Conservation (phyloP, 1,284 basidiomycete species). For the Pyrrhoderma noxium region DNA sequence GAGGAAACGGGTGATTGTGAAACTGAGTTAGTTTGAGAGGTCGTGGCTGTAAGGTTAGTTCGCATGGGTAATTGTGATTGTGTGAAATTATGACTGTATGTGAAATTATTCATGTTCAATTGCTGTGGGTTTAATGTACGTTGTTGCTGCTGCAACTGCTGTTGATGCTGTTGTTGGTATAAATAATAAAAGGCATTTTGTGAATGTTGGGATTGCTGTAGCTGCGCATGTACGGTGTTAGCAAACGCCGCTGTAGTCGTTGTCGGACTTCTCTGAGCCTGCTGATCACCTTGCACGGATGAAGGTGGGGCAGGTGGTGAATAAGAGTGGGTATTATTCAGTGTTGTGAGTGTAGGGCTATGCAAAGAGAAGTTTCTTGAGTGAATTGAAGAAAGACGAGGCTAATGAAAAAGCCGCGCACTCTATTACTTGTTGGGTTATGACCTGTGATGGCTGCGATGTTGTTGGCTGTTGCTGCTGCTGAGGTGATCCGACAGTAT, state of each 20-base stretch:
- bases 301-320: constrained; percentile 10
- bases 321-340: constrained; percentile 7
- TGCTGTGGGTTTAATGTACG: constrained; percentile 25
- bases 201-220: constrained; percentile 29
- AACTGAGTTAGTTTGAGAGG: constrained; percentile 27
- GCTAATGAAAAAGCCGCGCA: neutral
- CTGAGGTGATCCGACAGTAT: constrained; percentile 27
- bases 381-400: neutral
- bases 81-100: neutral
- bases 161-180: constrained; percentile 28
- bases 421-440: constrained; percentile 5
- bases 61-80: constrained; percentile 11
- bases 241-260: constrained; percentile 20
- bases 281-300: neutral
- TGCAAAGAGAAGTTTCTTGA: neutral
- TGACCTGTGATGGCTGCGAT: constrained; percentile 23
- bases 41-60: constrained; percentile 16
- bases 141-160: constrained; percentile 30
- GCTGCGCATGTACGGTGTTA: constrained; percentile 24
- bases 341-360: constrained; percentile 14
- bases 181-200: constrained; percentile 27
- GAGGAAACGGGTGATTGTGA: constrained; percentile 25
- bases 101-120: constrained; percentile 24
- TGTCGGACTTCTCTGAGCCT: constrained; percentile 18
- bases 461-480: constrained; percentile 13